phyloP scores from a whole-genome alignment of 108 stramenopile genomes.

The Skeletonema costatum region DNA sequence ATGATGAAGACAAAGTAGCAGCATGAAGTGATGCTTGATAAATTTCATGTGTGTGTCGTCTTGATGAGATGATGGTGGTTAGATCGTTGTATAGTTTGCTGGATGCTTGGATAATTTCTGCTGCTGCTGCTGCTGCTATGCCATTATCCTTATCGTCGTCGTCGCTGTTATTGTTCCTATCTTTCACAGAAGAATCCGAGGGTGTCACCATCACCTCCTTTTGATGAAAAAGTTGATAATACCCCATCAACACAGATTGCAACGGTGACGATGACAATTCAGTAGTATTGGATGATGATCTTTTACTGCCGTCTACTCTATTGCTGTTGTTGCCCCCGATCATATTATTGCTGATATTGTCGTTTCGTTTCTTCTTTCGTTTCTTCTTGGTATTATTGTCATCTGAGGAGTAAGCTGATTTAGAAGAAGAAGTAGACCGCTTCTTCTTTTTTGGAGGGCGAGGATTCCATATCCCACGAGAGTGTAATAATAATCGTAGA shows the following conservation, averaged over 20 bases:
- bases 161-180: neutral
- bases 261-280: constrained; percentile 2
- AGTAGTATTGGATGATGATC: neutral
- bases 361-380: neutral
- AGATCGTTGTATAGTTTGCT: constrained; percentile 24
- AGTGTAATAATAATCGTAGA: constrained; percentile 25
- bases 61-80: constrained; percentile 23
- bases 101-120: constrained; percentile 9
- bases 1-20: neutral
- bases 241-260: constrained; percentile 28
- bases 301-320: neutral
- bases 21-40: constrained; percentile 12
- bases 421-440: too few species aligned
- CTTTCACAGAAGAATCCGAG: neutral
- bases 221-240: constrained; percentile 22
- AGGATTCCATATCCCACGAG: constrained; percentile 20
- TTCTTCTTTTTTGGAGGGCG: neutral
- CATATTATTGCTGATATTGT: neutral
- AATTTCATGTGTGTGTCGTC: constrained; percentile 18
- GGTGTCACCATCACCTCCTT: neutral
- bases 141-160: neutral
- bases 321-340: neutral
- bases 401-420: too few species aligned
- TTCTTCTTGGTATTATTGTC: neutral
- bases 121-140: neutral